phyloP scores from a whole-genome alignment of 495 filamentous ascomycete species.

The Xylaria scruposa region DNA sequence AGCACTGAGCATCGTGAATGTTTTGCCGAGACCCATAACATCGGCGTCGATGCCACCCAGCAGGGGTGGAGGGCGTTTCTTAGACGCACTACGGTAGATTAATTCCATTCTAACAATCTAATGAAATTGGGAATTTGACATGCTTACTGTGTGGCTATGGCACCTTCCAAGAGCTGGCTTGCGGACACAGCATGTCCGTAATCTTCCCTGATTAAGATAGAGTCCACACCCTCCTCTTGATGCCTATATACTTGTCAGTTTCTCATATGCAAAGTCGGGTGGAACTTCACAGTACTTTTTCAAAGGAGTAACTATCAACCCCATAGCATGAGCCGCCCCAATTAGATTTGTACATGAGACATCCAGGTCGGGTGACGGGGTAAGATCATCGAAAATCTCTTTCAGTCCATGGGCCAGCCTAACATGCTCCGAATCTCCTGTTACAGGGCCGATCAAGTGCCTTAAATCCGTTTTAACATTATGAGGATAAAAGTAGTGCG shows the following conservation, averaged over 20 bases:
- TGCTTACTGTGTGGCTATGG: not conserved
- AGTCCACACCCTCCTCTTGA: not conserved
- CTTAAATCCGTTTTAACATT: not conserved
- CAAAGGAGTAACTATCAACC: not conserved
- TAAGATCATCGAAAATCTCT: not conserved
- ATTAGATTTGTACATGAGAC: not conserved
- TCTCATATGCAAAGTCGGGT: not conserved
- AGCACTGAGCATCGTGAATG: slow-evolving; percentile 11
- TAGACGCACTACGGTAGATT: no score
- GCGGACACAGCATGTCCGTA: not conserved
- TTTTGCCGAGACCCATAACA: slow-evolving; percentile 16
- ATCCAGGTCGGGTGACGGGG: not conserved
- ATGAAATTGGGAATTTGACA: no score
- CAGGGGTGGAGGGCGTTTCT: no score
- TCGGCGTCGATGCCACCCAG: slow-evolving; percentile 11
- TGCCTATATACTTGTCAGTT: not conserved
- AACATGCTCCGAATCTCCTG: not conserved
- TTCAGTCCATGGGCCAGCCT: not conserved
- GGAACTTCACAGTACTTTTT: not conserved
- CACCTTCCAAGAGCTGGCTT: not conserved
- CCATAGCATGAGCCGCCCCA: not conserved
- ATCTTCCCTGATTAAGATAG: not conserved
- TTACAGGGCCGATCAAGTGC: not conserved
- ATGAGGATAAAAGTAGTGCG: not conserved
- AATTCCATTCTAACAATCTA: no score